Percentiles rank a stretch among this genome's conserved stretches.
These are phyloP conservation scores for Daldinia vernicosa DNA, from an alignment of 495 filamentous ascomycete species.

Conservation along the genomic window DNA sequence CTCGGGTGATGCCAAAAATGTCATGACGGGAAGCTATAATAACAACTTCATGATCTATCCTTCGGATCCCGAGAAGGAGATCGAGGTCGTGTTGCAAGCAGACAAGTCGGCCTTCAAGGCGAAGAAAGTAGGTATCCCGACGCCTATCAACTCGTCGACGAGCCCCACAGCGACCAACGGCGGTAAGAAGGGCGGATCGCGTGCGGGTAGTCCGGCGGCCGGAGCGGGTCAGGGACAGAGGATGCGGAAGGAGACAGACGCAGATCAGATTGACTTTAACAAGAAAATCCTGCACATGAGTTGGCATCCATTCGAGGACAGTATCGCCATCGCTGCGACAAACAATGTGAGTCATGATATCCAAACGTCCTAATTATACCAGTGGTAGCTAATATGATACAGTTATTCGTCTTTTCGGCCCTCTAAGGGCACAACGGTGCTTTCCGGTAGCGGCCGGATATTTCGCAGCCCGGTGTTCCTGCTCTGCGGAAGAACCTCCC, in stretches of 20 bases:
- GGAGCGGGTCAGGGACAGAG: slow-evolving; percentile 83
- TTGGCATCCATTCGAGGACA: slow-evolving; percentile 99
- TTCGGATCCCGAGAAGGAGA: slow-evolving; percentile 92
- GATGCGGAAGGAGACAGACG: slow-evolving; percentile 99
- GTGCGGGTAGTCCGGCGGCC: slow-evolving; percentile 89
- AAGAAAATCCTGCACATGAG: slow-evolving; percentile 99
- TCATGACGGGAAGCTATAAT: slow-evolving; percentile 99
- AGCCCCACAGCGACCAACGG: slow-evolving; percentile 73
- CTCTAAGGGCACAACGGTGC: slow-evolving; percentile 62
- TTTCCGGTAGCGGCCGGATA: slow-evolving; percentile 30
- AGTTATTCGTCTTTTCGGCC: slow-evolving; percentile 99
- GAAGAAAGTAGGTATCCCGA: slow-evolving; percentile 98
- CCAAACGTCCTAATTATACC: neutral
- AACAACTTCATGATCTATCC: slow-evolving; percentile 99
- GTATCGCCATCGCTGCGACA: slow-evolving; percentile 98
- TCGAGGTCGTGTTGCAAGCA: slow-evolving; percentile 95
- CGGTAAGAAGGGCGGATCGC: slow-evolving; percentile 83
- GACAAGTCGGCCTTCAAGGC: slow-evolving; percentile 99
- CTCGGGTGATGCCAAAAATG: slow-evolving; percentile 96
- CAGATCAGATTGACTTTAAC: slow-evolving; percentile 99
- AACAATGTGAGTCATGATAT: slow-evolving; percentile 83
- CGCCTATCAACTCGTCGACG: slow-evolving; percentile 86
- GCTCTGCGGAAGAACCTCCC: slow-evolving; percentile 23
- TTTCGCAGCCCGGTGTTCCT: slow-evolving; percentile 21
- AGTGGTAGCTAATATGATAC: slow-evolving; percentile 37